Evolutionary conservation across 768 basidiomycete species (phyloP).

Genomic region (Boletellus sp.): DNA sequence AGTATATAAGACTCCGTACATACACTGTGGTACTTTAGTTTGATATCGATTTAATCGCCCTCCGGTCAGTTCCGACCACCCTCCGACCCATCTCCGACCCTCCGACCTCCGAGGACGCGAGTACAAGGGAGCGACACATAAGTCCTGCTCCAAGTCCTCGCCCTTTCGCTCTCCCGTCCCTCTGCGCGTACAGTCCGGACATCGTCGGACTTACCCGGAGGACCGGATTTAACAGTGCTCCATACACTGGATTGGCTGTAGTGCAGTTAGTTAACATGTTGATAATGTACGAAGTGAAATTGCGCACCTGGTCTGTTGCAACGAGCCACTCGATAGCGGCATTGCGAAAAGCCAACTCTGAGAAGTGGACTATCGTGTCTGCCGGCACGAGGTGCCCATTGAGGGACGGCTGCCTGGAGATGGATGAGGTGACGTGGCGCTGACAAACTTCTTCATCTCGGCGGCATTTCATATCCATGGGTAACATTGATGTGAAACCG

Average conservation of each 20-base stretch:
- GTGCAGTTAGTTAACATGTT: not conserved
- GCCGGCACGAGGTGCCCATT: not conserved
- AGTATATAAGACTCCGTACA: too few relatives aligned
- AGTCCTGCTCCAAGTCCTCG: too few relatives aligned
- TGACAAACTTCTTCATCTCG: not conserved
- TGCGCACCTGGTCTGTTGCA: not conserved
- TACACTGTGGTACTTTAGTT: too few relatives aligned
- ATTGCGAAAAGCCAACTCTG: not conserved
- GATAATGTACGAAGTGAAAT: not conserved
- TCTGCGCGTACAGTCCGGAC: too few relatives aligned
- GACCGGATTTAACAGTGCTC: too few relatives aligned
- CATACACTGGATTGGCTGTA: not conserved
- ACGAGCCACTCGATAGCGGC: not conserved
- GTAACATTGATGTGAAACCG: not conserved
- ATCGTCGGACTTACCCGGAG: too few relatives aligned
- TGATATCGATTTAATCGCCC: too few relatives aligned
- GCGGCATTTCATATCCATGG: not conserved
- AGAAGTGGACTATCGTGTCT: not conserved
- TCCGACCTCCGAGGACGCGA: too few relatives aligned
- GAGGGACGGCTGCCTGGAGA: not conserved
- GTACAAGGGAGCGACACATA: too few relatives aligned
- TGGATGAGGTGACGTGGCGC: not conserved
- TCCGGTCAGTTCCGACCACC: too few relatives aligned
- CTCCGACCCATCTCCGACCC: too few relatives aligned
- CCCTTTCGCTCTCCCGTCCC: too few relatives aligned